A percentile compares a stretch with the other conserved stretches of the same genome.
Evolutionary conservation across 768 basidiomycete genomes (phyloP).

Genomic region (Suillus variegatus): DNA sequence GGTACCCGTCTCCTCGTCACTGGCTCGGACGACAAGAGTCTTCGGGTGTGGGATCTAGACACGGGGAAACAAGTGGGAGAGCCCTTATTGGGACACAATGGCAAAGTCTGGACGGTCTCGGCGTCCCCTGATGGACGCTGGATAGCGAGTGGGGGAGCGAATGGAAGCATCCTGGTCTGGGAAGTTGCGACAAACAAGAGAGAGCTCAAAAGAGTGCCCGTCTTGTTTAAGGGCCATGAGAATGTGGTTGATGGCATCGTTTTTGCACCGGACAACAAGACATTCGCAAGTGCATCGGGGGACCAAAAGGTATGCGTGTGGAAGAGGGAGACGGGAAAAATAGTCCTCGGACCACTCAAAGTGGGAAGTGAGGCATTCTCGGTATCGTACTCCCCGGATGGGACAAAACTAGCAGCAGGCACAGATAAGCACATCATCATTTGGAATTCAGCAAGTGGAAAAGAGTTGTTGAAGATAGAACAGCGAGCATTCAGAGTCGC

Average conservation of each 20-base stretch:
- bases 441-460: background rate
- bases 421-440: background rate
- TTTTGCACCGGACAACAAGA: background rate
- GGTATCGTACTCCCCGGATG: background rate
- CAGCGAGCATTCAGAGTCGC: background rate
- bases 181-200: background rate
- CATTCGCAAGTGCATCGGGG: background rate
- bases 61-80: background rate
- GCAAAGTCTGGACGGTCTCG: accelerated
- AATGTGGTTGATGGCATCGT: accelerated
- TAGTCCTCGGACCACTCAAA: background rate
- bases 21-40: background rate
- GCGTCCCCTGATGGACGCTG: background rate
- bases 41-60: background rate
- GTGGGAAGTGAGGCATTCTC: background rate
- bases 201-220: background rate
- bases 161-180: background rate
- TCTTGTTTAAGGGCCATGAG: background rate
- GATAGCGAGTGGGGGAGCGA: background rate
- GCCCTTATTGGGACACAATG: background rate
- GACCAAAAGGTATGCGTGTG: background rate
- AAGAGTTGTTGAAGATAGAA: background rate
- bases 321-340: background rate
- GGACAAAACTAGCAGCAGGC: background rate
- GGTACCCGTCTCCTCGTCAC: background rate